A percentile compares a stretch with the other conserved stretches of the same genome.
These are phyloP conservation scores for Elsinoe necatrix DNA, from an alignment of 2,329 filamentous ascomycete genomes.

Conservation along the genomic window DNA sequence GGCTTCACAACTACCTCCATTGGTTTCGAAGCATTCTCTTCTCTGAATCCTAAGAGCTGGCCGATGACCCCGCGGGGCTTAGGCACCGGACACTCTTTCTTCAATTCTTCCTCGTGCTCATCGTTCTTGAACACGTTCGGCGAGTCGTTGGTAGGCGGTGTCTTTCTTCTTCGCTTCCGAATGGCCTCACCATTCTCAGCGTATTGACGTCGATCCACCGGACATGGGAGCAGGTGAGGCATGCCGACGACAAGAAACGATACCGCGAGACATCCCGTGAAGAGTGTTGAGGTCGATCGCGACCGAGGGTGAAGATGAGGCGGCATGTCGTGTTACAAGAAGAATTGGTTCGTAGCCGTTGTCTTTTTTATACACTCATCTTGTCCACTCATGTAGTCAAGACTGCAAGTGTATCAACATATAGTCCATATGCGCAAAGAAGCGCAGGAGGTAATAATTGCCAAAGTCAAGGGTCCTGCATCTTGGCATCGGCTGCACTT, in stretches of 20 bases:
- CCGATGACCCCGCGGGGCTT: slow-evolving; percentile 76
- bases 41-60: slow-evolving; percentile 62
- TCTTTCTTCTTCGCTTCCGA: slow-evolving; percentile 27
- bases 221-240: slow-evolving; percentile 86
- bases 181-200: slow-evolving; percentile 58
- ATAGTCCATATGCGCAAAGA: background rate
- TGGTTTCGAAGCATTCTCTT: background rate
- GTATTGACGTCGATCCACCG: slow-evolving; percentile 64
- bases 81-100: slow-evolving; percentile 81
- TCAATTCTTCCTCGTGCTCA: slow-evolving; percentile 19
- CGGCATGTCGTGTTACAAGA: slow-evolving; percentile 63
- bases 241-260: slow-evolving; percentile 88
- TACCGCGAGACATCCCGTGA: slow-evolving; percentile 81
- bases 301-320: slow-evolving; percentile 86
- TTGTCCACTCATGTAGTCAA: too few species aligned
- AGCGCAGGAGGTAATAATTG: background rate
- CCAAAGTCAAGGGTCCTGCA: background rate
- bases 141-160: background rate
- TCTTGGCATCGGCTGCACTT: background rate
- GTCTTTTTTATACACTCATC: background rate
- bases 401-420: too few species aligned
- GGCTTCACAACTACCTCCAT: slow-evolving; percentile 10
- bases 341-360: too few species aligned
- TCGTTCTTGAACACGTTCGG: slow-evolving; percentile 12
- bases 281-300: slow-evolving; percentile 85